These are phyloP conservation scores for Fusarium bulbicola DNA, from an alignment of 2,329 filamentous ascomycete genomes.

Conservation along the genomic window DNA sequence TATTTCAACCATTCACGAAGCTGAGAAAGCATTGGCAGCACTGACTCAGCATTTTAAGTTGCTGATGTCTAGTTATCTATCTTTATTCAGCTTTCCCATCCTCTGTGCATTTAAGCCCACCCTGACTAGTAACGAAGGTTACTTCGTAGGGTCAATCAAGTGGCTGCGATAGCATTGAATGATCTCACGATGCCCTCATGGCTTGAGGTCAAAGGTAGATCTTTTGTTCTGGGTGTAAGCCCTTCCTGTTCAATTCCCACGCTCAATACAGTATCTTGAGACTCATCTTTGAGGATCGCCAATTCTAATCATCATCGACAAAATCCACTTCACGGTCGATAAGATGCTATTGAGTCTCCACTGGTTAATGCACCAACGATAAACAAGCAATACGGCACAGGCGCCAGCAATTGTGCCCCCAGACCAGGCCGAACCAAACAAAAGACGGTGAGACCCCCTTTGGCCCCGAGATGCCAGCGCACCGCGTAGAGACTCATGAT, in stretches of 20 bases:
- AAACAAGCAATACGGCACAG: conserved; percentile 27
- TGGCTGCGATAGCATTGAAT: background rate
- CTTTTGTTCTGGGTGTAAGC: background rate
- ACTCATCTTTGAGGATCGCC: background rate
- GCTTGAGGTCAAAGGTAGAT: background rate
- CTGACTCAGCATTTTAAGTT: background rate
- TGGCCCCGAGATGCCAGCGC: conserved; percentile 17
- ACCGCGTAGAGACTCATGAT: conserved; percentile 16
- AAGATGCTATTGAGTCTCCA: conserved; percentile 15
- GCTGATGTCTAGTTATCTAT: background rate
- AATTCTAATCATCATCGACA: conserved; percentile 7
- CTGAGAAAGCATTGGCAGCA: background rate
- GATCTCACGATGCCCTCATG: background rate
- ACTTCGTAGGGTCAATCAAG: background rate
- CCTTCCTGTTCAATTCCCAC: background rate
- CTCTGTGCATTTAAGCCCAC: background rate
- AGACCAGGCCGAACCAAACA: conserved; percentile 1
- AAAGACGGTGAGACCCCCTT: conserved; percentile 36
- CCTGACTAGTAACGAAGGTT: too few relatives aligned
- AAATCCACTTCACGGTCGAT: conserved; percentile 15
- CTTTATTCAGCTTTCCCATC: background rate
- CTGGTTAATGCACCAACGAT: conserved; percentile 26
- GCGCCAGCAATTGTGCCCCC: conserved; percentile 12
- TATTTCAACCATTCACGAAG: background rate
- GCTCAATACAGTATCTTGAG: background rate